Percentiles rank a stretch among this genome's conserved stretches.
phyloP scores from a whole-genome alignment of 352 stramenopile genomes.

The Globisporangium emineosum region DNA sequence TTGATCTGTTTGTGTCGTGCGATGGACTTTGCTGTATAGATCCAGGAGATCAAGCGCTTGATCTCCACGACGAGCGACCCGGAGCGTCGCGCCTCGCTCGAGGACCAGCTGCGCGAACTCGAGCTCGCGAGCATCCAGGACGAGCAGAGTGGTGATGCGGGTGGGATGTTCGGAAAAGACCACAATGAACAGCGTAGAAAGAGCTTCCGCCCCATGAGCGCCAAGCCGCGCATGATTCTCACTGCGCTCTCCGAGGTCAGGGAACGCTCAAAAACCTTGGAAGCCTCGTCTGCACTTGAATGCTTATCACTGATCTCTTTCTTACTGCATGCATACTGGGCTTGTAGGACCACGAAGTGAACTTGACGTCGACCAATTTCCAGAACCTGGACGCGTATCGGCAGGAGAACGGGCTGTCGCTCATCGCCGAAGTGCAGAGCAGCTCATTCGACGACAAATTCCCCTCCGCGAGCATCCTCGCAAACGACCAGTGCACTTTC shows the following conservation, averaged over 20 bases:
- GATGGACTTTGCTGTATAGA: conserved; percentile 26
- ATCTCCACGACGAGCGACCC: conserved; percentile 68
- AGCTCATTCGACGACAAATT: conserved; percentile 59
- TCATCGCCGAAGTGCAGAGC: conserved; percentile 65
- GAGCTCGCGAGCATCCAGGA: conserved; percentile 54
- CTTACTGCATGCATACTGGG: not conserved
- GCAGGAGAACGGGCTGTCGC: conserved; percentile 28
- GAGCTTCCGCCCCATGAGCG: conserved; percentile 65
- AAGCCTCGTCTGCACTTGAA: too few relatives aligned
- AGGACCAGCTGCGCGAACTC: conserved; percentile 67
- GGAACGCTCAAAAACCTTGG: too few relatives aligned
- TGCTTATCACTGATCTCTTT: too few relatives aligned
- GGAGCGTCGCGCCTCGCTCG: conserved; percentile 48
- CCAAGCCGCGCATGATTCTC: conserved; percentile 57
- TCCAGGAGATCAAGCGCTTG: conserved; percentile 74
- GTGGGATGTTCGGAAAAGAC: conserved; percentile 10
- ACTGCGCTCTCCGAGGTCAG: conserved; percentile 53
- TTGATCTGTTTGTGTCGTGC: not conserved
- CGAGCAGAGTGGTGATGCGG: conserved; percentile 23
- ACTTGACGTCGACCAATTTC: conserved; percentile 36
- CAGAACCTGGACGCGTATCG: conserved; percentile 38
- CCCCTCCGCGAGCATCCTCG: conserved; percentile 47
- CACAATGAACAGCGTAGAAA: conserved; percentile 35
- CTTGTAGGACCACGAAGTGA: conserved; percentile 52
- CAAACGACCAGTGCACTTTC: conserved; percentile 45